Evolutionary conservation across 768 basidiomycete genomes (phyloP).

Genomic region (Sporobolomyces roseus): DNA sequence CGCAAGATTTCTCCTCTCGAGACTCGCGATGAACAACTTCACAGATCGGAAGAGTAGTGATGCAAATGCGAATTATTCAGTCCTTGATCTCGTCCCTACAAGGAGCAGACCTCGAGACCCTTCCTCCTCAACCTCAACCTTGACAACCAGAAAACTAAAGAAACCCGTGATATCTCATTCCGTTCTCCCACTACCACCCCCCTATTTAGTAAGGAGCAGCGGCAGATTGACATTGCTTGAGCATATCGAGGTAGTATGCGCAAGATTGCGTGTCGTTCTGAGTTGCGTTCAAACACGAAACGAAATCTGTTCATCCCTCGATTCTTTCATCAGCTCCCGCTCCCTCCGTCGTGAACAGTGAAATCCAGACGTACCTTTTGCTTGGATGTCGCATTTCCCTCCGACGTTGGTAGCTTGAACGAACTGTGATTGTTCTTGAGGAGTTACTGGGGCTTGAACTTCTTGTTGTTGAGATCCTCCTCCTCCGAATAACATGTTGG

Average conservation of each 20-base stretch:
- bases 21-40: too few relatives aligned
- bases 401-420: slow-evolving; percentile 48
- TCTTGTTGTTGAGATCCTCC: slow-evolving; percentile 52
- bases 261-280: slow-evolving; percentile 64
- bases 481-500: slow-evolving; percentile 82
- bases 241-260: slow-evolving; percentile 61
- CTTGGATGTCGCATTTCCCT: slow-evolving; percentile 68
- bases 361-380: slow-evolving; percentile 60
- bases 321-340: neutral
- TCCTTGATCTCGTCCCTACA: too few relatives aligned
- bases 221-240: slow-evolving; percentile 59
- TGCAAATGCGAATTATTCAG: too few relatives aligned
- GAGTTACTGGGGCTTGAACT: slow-evolving; percentile 55
- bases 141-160: neutral
- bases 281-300: slow-evolving; percentile 75
- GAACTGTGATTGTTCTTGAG: slow-evolving; percentile 52
- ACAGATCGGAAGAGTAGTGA: too few relatives aligned
- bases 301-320: slow-evolving; percentile 70
- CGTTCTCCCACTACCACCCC: too few relatives aligned
- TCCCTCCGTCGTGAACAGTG: neutral
- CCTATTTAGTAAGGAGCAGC: slow-evolving; percentile 43
- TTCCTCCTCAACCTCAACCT: neutral
- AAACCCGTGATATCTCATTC: too few relatives aligned
- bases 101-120: neutral
- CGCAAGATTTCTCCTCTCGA: too few relatives aligned